Percentiles rank a stretch among this genome's conserved stretches.
These are phyloP conservation scores for Cladosporium sp. DNA, from an alignment of 2,329 filamentous ascomycete genomes.

Conservation along the genomic window DNA sequence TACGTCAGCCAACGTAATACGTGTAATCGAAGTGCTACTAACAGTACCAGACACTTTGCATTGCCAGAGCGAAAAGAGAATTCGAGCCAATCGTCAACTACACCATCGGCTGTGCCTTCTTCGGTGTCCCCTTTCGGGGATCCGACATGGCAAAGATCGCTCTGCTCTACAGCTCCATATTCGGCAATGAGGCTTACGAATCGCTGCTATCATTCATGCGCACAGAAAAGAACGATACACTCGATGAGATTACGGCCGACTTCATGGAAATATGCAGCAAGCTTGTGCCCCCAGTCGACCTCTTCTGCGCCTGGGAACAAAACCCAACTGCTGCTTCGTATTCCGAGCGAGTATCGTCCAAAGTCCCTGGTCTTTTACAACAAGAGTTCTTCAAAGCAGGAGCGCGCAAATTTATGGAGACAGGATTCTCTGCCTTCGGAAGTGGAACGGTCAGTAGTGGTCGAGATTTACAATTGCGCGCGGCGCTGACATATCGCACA, in stretches of 20 bases:
- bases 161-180: not conserved
- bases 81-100: constrained; percentile 14
- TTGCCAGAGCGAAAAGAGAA: constrained; percentile 9
- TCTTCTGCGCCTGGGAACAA: not conserved
- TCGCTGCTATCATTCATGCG: not conserved
- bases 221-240: not conserved
- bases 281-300: not conserved
- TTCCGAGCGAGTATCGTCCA: not conserved
- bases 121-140: constrained; percentile 12
- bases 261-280: not conserved
- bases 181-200: not conserved
- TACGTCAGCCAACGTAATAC: too few relatives aligned
- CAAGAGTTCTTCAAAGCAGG: not conserved
- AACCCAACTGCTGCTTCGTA: not conserved
- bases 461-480: too few relatives aligned
- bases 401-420: not conserved
- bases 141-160: not conserved
- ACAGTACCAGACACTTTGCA: not conserved
- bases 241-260: not conserved
- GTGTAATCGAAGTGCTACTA: too few relatives aligned
- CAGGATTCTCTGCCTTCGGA: not conserved
- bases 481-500: too few relatives aligned
- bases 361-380: not conserved
- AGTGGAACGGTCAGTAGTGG: not conserved
- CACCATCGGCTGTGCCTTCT: constrained; percentile 19